Base-by-base conservation (phyloP, 2,329 filamentous ascomycete genomes). In the Davidsoniella australis region DNA sequence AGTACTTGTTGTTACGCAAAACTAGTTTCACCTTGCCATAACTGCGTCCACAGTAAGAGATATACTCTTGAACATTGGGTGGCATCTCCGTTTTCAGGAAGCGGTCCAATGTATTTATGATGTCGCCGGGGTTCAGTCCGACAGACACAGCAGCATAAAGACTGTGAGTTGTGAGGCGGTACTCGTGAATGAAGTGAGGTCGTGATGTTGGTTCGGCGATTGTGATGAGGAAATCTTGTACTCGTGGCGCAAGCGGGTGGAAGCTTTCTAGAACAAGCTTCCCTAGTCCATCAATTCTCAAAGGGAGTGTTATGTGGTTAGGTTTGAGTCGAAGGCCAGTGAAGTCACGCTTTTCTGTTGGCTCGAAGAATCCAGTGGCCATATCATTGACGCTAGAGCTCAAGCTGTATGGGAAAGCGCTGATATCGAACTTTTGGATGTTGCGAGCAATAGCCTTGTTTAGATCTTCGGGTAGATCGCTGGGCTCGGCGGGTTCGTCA, bases 1-100 rank as follows among this genome's bases (percentile, higher is more conserved):
- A 95, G 64, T 94, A 95, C 56, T 85, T 84, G 54, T 89, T 96
- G 58, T 95, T 84, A 63, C 94, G 94, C 55, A 96, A 65, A 41
- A 96, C 91, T 48, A 96, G 76, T 63, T 94, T 91, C 49, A 95
- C 87, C 64, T 95, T 96, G 55, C 91, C 91, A 61, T 91, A 96
- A 47, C 85, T 91, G 55, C 85, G 80, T 5, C 87, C 94, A 54
- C 86, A 91, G 53, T 78, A 78, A 23, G 65, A 67, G 56, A 89
- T 89, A 62, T 89, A 95, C 7, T 76, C 69, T 54, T 80, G 75
- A 54, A 96, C 84, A 44, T 79, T 76, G n/a, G 83, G 74, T 0
- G 89, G 87, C 10, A 96, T 69, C 6, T 83, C 80, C 2, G 84
- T 93, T 67, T 96, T 96, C 16, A 87, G 85, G 56, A 95, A 82